Conservation (phyloP, 805 yeast genomes). For the Suhomyces kilbournensis region DNA sequence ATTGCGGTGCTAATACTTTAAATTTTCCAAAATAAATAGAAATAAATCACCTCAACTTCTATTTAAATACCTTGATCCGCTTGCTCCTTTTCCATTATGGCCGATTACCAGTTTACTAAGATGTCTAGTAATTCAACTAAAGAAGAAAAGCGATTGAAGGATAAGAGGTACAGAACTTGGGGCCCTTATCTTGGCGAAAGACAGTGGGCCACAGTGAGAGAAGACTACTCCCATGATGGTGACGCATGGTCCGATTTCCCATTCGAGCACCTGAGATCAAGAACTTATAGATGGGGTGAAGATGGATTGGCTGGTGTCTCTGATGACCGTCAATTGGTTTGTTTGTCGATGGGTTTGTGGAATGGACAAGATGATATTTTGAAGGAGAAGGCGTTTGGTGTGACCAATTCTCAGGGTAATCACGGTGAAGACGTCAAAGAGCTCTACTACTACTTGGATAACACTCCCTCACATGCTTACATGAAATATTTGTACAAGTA, state of each 20-base stretch:
- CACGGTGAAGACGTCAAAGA: conserved; percentile 96
- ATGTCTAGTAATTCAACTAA: conserved; percentile 23
- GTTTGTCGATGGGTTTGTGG: conserved; percentile 86
- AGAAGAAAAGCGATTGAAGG: conserved; percentile 37
- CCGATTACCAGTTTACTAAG: conserved; percentile 4
- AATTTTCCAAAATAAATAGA: not conserved
- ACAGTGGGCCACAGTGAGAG: conserved; percentile 72
- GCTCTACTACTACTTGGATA: conserved; percentile 79
- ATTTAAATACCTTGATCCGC: not conserved
- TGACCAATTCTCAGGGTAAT: conserved; percentile 90
- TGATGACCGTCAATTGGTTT: conserved; percentile 75
- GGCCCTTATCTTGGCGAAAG: conserved; percentile 89
- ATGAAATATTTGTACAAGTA: conserved; percentile 90
- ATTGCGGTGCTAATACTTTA: not conserved
- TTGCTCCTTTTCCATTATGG: not conserved
- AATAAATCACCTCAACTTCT: not conserved
- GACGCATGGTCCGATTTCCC: conserved; percentile 91
- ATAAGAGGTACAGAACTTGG: conserved; percentile 49
- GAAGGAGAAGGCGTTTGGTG: conserved; percentile 83
- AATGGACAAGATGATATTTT: conserved; percentile 81
- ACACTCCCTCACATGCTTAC: conserved; percentile 89
- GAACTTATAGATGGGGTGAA: conserved; percentile 93
- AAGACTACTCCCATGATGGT: conserved; percentile 81
- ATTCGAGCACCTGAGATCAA: conserved; percentile 74
- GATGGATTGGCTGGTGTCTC: conserved; percentile 90